Percentiles rank a stretch among this genome's conserved stretches.
Conservation (phyloP, 2,329 filamentous ascomycete species). For the Aspergillus sergii region DNA sequence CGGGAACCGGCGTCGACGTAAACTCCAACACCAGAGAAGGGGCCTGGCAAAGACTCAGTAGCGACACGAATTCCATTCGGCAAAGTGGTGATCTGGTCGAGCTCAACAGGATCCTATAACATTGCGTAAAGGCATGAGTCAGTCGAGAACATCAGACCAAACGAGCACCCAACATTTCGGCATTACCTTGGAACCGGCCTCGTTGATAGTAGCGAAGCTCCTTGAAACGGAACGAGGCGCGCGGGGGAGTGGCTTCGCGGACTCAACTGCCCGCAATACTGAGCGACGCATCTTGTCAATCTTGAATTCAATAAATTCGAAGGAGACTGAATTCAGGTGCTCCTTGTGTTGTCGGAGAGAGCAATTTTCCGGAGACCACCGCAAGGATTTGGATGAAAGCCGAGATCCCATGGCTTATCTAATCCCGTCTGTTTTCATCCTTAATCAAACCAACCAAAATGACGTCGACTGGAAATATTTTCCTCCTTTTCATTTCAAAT, state of each 20-base stretch:
- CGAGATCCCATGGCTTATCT: constrained; percentile 29
- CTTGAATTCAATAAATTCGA: constrained; percentile 3
- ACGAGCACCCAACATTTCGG: background rate
- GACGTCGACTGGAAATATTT: background rate
- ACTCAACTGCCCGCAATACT: constrained; percentile 43
- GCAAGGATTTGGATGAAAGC: constrained; percentile 19
- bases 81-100: constrained; percentile 85
- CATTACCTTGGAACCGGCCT: constrained; percentile 37
- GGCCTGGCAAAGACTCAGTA: constrained; percentile 89
- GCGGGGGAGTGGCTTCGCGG: constrained; percentile 38
- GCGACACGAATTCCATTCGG: constrained; percentile 93
- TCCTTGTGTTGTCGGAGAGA: constrained; percentile 14
- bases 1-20: constrained; percentile 95
- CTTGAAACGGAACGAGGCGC: constrained; percentile 38
- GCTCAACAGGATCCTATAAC: constrained; percentile 74
- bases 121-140: background rate
- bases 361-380: constrained; percentile 15
- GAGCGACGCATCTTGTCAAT: constrained; percentile 41
- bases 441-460: background rate
- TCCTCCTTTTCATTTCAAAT: too few species aligned
- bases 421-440: constrained; percentile 21
- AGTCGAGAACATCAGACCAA: background rate
- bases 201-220: constrained; percentile 39
- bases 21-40: constrained; percentile 92
- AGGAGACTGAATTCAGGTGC: constrained; percentile 10